Evolutionary conservation across 176 grass and related monocot genomes (phyloP), one percentile per base, ranked within the genome.

Genomic region (Carex scoparia): DNA sequence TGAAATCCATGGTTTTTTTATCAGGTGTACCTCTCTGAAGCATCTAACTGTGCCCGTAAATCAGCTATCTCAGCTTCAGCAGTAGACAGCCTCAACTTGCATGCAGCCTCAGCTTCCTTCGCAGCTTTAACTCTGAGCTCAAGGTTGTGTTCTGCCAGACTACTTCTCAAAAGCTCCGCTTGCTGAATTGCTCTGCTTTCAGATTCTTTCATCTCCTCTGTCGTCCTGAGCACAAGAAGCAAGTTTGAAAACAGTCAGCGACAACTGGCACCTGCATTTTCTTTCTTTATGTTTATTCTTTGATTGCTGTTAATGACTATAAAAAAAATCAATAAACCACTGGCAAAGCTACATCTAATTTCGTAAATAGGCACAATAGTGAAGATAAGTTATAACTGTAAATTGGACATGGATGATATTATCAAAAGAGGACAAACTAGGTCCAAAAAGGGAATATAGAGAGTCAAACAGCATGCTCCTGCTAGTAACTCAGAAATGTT

Each of bases 81-180:
- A 84, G 83, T 73, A 28, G 86, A 94, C 88, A 94, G 89, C 83
- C 95, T 94, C 88, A 91, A 91, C 69, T 94, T 89, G 85, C 93
- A 94, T 80, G 95, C 93, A 91, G 88, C 80, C 90, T 98, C 93
- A 81, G 93, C 91, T 91, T 98, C 95, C 88, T 90, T 98, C 86
- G 95, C 95, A 86, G 93, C 95, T 92, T 93, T 98, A 81, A 98
- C 93, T 80, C 95, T 91, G 84, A 98, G 91, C 62, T 93, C 95
- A 27, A 98, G 92, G 63, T 82, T 93, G 75, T 98, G 89, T 80
- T 98, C 95, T 61, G 87, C 92, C 84, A 94, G 61, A 86, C 81
- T 85, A 82, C 37, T 91, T 78, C 84, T 98, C 85, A 94, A 90
- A 84, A 90, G 85, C 54, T 93, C 89, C 80, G 79, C 91, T 49